These are phyloP conservation scores for Aspergillus asperescens DNA, from an alignment of 495 filamentous ascomycete genomes.

Conservation along the genomic window DNA sequence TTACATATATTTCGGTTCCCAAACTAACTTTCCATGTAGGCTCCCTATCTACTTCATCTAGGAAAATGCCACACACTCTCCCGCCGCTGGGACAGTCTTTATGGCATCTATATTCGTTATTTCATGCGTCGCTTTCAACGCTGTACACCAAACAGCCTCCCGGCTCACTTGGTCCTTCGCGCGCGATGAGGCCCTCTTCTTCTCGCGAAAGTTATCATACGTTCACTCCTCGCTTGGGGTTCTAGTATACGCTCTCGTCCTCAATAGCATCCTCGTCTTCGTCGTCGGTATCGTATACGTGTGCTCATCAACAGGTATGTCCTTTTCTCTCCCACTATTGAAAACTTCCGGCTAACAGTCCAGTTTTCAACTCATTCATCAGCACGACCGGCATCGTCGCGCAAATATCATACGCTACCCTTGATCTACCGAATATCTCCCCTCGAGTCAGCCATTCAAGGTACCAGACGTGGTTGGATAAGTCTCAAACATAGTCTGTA, in stretches of 20 bases:
- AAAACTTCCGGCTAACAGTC: background rate
- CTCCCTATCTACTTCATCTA: conserved; percentile 30
- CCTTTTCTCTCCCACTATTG: background rate
- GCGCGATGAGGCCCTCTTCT: conserved; percentile 32
- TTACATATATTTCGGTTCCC: conserved; percentile 10
- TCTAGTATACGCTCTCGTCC: conserved; percentile 23
- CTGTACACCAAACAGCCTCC: conserved; percentile 37
- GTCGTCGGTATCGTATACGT: conserved; percentile 30
- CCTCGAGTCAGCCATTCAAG: conserved; percentile 12
- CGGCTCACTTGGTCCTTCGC: conserved; percentile 44
- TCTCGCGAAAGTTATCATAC: conserved; percentile 17
- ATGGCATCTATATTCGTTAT: conserved; percentile 27
- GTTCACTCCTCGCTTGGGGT: conserved; percentile 20
- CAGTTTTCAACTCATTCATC: conserved; percentile 31
- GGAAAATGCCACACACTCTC: conserved; percentile 30
- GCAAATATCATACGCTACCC: conserved; percentile 27
- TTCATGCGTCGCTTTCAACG: conserved; percentile 29
- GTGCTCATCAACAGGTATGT: conserved; percentile 24
- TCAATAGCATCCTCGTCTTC: conserved; percentile 22
- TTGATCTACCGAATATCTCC: conserved; percentile 16
- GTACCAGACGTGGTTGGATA: conserved; percentile 20
- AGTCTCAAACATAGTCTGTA: conserved; percentile 13
- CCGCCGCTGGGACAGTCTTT: conserved; percentile 28
- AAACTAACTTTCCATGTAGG: background rate
- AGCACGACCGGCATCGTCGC: conserved; percentile 23